Percentiles rank a stretch among this genome's conserved stretches.
These are phyloP conservation scores for Brassica juncea DNA, from an alignment of 345 rosid genomes.

Conservation along the genomic window DNA sequence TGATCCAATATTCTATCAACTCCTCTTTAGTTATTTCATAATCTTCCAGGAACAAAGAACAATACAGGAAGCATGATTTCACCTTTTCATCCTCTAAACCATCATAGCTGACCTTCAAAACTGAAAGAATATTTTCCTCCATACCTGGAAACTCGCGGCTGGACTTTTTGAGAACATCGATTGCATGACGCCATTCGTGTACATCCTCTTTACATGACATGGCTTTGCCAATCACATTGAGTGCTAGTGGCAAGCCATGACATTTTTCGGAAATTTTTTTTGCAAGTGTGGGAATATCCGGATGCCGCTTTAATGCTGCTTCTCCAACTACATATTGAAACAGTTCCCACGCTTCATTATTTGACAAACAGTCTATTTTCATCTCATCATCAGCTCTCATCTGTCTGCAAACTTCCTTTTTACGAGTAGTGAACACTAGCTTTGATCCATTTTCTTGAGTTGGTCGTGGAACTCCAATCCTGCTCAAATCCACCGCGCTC, in stretches of 20 bases:
- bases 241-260: background rate
- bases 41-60: background rate
- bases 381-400: background rate
- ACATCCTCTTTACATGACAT: background rate
- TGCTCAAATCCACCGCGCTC: background rate
- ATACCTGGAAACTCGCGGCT: background rate
- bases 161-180: background rate
- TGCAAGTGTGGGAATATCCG: background rate
- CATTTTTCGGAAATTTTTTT: background rate
- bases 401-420: background rate
- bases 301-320: background rate
- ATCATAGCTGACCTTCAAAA: background rate
- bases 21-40: background rate
- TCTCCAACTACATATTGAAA: background rate
- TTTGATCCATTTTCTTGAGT: background rate
- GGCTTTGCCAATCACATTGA: background rate
- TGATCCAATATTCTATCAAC: background rate
- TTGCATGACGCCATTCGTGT: background rate
- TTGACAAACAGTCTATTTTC: background rate
- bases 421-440: background rate
- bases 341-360: background rate
- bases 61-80: background rate
- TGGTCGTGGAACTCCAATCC: background rate
- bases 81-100: background rate
- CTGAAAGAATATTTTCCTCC: background rate